Evolutionary conservation across 441 rosid genomes (phyloP).

Genomic region (Gossypium gossypioides): DNA sequence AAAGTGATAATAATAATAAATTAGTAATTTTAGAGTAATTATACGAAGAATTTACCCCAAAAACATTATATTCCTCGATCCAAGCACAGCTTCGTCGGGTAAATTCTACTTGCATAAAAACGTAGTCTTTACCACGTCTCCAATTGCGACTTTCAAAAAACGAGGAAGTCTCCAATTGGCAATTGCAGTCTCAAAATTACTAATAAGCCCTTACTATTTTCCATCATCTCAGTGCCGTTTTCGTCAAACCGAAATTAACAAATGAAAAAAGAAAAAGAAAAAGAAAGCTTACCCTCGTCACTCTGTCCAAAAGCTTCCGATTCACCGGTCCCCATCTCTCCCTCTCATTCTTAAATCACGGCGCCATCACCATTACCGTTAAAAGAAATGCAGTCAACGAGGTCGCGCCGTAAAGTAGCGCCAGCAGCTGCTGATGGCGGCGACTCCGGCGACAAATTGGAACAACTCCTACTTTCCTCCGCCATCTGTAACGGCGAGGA

Average conservation of each 20-base stretch:
- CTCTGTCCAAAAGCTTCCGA: neutral
- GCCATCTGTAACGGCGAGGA: neutral
- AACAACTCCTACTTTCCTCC: neutral
- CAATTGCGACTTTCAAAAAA: too few species aligned
- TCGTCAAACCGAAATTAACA: neutral
- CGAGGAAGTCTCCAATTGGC: too few species aligned
- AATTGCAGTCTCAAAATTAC: too few species aligned
- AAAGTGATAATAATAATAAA: too few species aligned
- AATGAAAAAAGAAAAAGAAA: neutral
- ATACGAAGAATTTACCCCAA: too few species aligned
- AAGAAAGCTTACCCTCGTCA: neutral
- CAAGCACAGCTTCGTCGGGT: too few species aligned
- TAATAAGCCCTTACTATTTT: too few species aligned
- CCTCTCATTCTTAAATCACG: neutral
- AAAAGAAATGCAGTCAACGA: neutral
- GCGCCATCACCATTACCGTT: neutral
- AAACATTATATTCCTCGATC: too few species aligned
- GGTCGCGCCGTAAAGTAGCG: neutral
- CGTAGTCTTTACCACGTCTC: too few species aligned
- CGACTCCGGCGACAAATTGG: neutral
- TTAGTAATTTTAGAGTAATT: too few species aligned
- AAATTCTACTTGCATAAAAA: too few species aligned
- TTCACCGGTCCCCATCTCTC: neutral
- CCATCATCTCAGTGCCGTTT: neutral
- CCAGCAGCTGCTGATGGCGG: neutral